Evolutionary conservation across 2,329 filamentous ascomycete species (phyloP).

Genomic region (Teratosphaeria zuluensis): DNA sequence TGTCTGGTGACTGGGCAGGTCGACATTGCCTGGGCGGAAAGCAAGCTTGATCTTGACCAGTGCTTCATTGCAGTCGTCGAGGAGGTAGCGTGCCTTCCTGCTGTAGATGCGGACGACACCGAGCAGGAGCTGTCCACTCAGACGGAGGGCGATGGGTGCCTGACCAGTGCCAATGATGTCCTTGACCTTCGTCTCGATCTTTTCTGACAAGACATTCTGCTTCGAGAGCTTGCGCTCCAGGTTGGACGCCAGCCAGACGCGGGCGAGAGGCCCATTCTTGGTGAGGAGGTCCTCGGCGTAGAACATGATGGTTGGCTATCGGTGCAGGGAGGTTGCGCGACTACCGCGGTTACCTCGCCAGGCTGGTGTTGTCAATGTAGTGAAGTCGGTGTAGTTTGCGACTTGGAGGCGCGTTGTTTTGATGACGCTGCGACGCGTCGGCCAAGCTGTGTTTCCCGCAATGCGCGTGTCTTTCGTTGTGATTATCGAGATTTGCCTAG

Average conservation of each 20-base stretch:
- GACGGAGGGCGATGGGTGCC: slow-evolving; percentile 85
- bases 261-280: slow-evolving; percentile 93
- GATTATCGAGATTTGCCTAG: not conserved
- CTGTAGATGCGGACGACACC: slow-evolving; percentile 97
- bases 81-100: slow-evolving; percentile 86
- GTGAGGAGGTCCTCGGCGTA: slow-evolving; percentile 93
- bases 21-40: slow-evolving; percentile 92
- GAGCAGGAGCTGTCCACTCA: slow-evolving; percentile 87
- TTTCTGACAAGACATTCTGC: slow-evolving; percentile 87
- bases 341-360: not conserved
- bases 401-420: not conserved
- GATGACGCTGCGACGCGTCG: not conserved
- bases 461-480: not conserved
- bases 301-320: slow-evolving; percentile 57
- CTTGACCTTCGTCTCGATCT: slow-evolving; percentile 88
- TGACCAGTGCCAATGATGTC: slow-evolving; percentile 89
- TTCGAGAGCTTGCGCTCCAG: slow-evolving; percentile 97
- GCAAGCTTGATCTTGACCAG: slow-evolving; percentile 99
- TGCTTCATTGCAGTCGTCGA: slow-evolving; percentile 96
- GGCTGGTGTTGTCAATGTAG: not conserved
- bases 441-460: not conserved
- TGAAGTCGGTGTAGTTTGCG: not conserved
- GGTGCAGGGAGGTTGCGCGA: not conserved
- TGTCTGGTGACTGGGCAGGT: slow-evolving; percentile 70
- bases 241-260: slow-evolving; percentile 97